Percentiles rank a stretch among this genome's conserved stretches.
Evolutionary conservation across 1,284 basidiomycete species (phyloP).

Genomic region (Cryptococcus deneoformans): DNA sequence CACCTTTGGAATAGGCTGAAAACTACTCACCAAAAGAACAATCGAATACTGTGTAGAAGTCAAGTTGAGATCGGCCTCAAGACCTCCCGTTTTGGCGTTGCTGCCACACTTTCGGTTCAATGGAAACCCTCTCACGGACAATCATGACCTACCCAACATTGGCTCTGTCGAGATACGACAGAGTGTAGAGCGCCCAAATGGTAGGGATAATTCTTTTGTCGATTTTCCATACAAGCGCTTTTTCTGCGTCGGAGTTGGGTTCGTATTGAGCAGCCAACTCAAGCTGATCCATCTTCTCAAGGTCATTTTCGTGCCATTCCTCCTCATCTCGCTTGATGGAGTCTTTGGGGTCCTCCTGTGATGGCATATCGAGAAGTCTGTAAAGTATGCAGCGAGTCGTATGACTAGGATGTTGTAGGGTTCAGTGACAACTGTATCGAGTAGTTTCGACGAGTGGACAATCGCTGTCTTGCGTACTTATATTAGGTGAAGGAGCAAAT

Average conservation of each 20-base stretch:
- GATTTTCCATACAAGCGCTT: constrained; percentile 38
- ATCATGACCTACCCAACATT: constrained; percentile 34
- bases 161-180: constrained; percentile 46
- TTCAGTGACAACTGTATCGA: too few relatives aligned
- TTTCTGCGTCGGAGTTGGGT: constrained; percentile 43
- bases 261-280: constrained; percentile 36
- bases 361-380: neutral
- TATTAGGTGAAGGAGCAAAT: too few relatives aligned
- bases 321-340: constrained; percentile 7
- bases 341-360: neutral
- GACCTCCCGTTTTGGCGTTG: constrained; percentile 43
- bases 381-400: neutral
- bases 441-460: too few relatives aligned
- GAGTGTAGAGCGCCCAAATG: constrained; percentile 46
- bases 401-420: too few relatives aligned
- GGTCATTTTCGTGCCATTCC: constrained; percentile 24
- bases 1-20: constrained; percentile 19
- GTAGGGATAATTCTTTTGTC: constrained; percentile 42
- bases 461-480: too few relatives aligned
- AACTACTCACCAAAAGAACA: constrained; percentile 26
- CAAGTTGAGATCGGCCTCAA: constrained; percentile 37
- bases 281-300: constrained; percentile 9
- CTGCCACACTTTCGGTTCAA: constrained; percentile 2
- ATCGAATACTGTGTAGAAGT: constrained; percentile 45
- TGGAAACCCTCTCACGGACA: neutral